Base-by-base conservation (phyloP, 2,329 filamentous ascomycete species). In the Fusarium sp. region DNA sequence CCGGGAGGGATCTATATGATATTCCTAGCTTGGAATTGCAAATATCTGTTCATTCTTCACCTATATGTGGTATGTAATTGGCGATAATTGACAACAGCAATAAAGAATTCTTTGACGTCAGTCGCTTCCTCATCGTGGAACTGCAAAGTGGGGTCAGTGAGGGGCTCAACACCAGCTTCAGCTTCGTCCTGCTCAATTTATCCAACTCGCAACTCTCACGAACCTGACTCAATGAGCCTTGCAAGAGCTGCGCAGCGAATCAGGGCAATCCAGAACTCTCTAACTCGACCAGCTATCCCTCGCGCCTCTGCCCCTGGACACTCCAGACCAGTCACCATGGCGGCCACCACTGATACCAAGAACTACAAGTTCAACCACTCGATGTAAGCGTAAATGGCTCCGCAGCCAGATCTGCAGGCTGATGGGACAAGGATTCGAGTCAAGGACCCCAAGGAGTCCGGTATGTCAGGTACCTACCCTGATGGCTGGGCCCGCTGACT, bases 291-390 rank as follows among this genome's bases (percentile, higher is more conserved):
- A 22, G 50, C 27, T n/a, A 14, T 59, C 63, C 50, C 66, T 13
- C 70, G 25, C 50, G 35, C 65, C n/a, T 54, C 60, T 29, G 35
- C 7, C 16, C 25, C 36, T 57, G 59, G 40, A 50, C 78, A 78
- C 67, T 63, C 68, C n/a, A 75, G 72, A 90, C 89, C 93, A 72
- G 89, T 90, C 65, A 89, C 91, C 3, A 97, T 95, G 91, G 89
- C 94, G 73, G 89, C 90, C 60, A 89, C 91, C 4, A 97, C 95
- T 0, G 91, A 98, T 74, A 86, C 89, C 2, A 88, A 86, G 74
- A 94, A 89, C 71, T 98, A 98, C 85, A 94, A 97, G 84, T 88
- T 93, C 82, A 96, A 97, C 84, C 94, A 97, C 87, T 93, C 94
- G 66, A 98, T 98, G 96, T 91, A 81, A 80, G 88, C 61, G 7